Evolutionary conservation across 768 basidiomycete species (phyloP), one percentile per base, ranked within the genome.

Genomic region (Clitopilus passeckerianus): DNA sequence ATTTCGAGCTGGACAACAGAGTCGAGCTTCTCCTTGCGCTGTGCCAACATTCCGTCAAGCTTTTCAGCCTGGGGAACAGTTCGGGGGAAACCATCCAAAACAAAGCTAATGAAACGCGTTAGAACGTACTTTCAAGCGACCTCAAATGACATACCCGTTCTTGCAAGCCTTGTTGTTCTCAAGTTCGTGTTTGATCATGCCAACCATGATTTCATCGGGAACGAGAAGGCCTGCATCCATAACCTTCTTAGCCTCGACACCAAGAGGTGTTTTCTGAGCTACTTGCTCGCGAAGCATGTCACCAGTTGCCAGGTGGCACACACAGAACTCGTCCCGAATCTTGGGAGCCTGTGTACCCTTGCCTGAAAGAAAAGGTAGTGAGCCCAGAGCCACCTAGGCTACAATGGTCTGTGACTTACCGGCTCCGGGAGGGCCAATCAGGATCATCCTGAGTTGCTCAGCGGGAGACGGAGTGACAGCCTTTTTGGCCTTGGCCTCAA

Each of bases 261-360:
- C 97, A 43, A 99, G 85, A 44, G 84, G 77, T 4, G 97, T 97
- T 77, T 95, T 90, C 71, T 86, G 74, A 34, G 86, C 69, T 61
- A 99, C 94, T 73, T 99, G 94, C 63, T 94, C 92, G 54, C 97
- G 90, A 59, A 99, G 82, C 94, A 99, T 96, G 79, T 99, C 97
- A 18, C 97, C 97, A 30, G 97, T 99, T 23, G 97, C 96, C 66
- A 99, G 80, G 78, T 99, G 97, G 80, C 97, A 99, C 50, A 99
- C 86, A 70, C 94, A 95, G 80, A 91, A 99, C 69, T 91, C 84
- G 63, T 93, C 87, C 56, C 89, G 86, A 77, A 99, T 95, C 71
- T 81, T 84, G 5, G 97, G 96, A 0, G 95, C 97, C 74, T 99
- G 97, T 2, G 97, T 99, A 24, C 97, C 97, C 82, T 99, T 99